Conservation (phyloP, 495 filamentous ascomycete genomes). For the Bryoglossum gracile region DNA sequence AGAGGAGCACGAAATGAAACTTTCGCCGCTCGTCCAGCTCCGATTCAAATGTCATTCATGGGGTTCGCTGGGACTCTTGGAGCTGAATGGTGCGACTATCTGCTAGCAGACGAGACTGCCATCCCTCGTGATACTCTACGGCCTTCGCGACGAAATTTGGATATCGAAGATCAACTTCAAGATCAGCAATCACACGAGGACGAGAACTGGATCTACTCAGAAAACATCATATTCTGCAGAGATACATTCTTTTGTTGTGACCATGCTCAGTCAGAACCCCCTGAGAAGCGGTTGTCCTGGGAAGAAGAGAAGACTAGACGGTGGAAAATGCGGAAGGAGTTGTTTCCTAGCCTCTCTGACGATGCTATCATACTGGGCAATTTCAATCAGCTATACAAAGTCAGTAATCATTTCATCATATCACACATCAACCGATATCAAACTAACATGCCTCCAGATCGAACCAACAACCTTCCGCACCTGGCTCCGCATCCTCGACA, state of each 20-base stretch:
- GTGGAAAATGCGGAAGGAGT: constrained; percentile 91
- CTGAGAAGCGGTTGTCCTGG: constrained; percentile 53
- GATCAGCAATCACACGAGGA: constrained; percentile 61
- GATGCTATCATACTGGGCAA: constrained; percentile 91
- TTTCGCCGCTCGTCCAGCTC: constrained; percentile 89
- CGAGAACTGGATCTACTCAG: constrained; percentile 86
- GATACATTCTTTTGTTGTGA: constrained; percentile 99
- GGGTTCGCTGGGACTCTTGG: constrained; percentile 95
- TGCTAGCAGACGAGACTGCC: constrained; percentile 83
- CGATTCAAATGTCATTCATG: constrained; percentile 99
- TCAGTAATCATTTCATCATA: constrained; percentile 32
- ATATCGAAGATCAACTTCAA: constrained; percentile 59
- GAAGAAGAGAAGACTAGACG: constrained; percentile 74
- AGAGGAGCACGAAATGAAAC: constrained; percentile 95
- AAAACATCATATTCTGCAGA: constrained; percentile 92
- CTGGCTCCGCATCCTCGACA: constrained; percentile 90
- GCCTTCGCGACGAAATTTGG: constrained; percentile 65
- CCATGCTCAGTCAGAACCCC: constrained; percentile 83
- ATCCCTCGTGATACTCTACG: constrained; percentile 77
- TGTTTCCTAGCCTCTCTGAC: constrained; percentile 80
- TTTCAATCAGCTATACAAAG: constrained; percentile 99
- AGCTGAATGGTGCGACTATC: constrained; percentile 98
- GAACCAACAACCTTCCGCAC: constrained; percentile 95
- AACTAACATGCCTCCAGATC: constrained; percentile 52
- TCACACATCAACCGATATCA: not conserved